Evolutionary conservation across 805 yeast genomes (phyloP).

Genomic region (Candida ponderosae): DNA sequence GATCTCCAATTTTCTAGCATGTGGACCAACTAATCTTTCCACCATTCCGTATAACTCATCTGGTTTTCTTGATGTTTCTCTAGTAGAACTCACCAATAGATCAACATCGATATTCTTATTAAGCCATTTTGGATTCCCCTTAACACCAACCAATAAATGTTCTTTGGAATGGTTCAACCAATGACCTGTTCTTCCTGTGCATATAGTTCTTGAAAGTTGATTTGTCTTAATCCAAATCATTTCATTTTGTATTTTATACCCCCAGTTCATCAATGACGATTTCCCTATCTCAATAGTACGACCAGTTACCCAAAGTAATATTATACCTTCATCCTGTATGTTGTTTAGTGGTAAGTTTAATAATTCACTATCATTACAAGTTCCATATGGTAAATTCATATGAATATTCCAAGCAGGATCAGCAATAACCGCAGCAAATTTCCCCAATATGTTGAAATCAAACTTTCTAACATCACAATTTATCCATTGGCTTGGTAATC

Average conservation of each 20-base stretch:
- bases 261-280: constrained; percentile 71
- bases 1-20: constrained; percentile 75
- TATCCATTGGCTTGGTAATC: constrained; percentile 73
- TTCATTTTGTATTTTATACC: constrained; percentile 72
- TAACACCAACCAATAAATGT: constrained; percentile 77
- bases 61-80: constrained; percentile 89
- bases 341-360: constrained; percentile 54
- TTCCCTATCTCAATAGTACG: constrained; percentile 87
- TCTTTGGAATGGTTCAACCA: constrained; percentile 96
- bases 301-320: constrained; percentile 92
- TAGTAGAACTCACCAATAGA: constrained; percentile 68
- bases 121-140: constrained; percentile 75
- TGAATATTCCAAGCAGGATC: constrained; percentile 98
- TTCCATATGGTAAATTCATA: constrained; percentile 74
- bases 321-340: constrained; percentile 77
- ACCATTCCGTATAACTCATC: constrained; percentile 83
- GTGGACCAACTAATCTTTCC: constrained; percentile 74
- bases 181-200: constrained; percentile 95
- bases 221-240: constrained; percentile 87
- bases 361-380: constrained; percentile 72
- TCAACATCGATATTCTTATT: constrained; percentile 63
- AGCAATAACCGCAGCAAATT: constrained; percentile 76
- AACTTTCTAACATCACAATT: constrained; percentile 72
- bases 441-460: constrained; percentile 66
- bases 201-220: constrained; percentile 80